Evolutionary conservation across 805 yeast genomes (phyloP), one percentile per base, ranked within the genome.

Genomic region (Pichia cabralensis): DNA sequence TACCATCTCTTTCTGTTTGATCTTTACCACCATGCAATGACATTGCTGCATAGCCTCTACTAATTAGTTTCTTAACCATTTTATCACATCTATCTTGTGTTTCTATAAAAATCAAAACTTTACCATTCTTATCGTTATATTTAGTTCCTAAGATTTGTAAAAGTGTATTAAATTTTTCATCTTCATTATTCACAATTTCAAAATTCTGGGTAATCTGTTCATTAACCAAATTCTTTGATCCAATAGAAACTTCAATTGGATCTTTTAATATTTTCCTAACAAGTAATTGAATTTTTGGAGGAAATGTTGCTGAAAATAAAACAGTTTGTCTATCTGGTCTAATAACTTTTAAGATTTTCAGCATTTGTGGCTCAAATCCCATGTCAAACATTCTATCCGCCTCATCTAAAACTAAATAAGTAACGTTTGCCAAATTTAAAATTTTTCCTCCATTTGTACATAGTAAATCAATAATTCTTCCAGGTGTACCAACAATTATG

Each of bases 361-460:
- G 75, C 4, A 92, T 85, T 52, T 92, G 98, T 0, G 98, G 97
- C 47, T 85, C 97, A 58, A 92, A 92, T 1, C 98, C 98, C 70
- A 92, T 64, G 55, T 92, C 98, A 60, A 89, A 89, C 81, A 92
- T 77, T 43, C 98, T 61, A 56, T 92, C 98, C 1, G 97, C 96
- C 52, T 92, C 98, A 53, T 92, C 98, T 39, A 92, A 61, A 0
- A 88, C 94, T n/a, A 85, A 66, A 54, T 78, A 85, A 0, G 95
- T 77, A 6, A 81, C 75, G 28, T 88, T 61, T 20, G 64, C 60
- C 6, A 92, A 62, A 41, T 75, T 77, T 3, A 81, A 65, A 1
- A 86, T 72, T 33, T 84, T 66, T 0, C 96, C 96, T 25, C 71
- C 60, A 52, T 89, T 89, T 4, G 94, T 79, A 2, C 94, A 75